Evolutionary conservation across 441 rosid genomes (phyloP).

Genomic region (Geranium incanum): DNA sequence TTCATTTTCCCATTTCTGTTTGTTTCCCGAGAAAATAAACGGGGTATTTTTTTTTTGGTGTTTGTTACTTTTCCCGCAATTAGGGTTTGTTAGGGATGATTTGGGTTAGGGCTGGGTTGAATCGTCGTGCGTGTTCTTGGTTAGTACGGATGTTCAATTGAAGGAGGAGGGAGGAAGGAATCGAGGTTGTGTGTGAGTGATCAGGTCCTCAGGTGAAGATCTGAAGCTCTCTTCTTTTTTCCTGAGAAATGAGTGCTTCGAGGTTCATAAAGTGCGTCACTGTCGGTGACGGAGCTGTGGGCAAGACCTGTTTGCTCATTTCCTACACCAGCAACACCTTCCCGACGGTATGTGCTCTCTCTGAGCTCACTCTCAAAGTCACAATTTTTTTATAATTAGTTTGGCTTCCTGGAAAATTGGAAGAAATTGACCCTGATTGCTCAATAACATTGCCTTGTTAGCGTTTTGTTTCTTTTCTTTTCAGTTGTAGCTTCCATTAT

Average conservation of each 20-base stretch:
- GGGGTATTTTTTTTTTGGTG: background rate
- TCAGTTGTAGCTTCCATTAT: background rate
- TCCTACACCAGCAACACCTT: slow-evolving; percentile 10
- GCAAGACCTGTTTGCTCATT: slow-evolving; percentile 10
- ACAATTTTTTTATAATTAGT: background rate
- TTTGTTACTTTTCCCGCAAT: background rate
- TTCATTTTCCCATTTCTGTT: background rate
- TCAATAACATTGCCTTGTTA: background rate
- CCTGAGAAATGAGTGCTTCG: slow-evolving; percentile 5
- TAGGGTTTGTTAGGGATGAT: background rate
- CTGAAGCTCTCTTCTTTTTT: background rate
- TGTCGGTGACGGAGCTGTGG: slow-evolving; percentile 9
- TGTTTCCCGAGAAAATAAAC: background rate
- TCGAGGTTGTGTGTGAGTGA: background rate
- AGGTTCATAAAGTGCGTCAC: slow-evolving; percentile 9
- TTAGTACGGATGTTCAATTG: background rate
- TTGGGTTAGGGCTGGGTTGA: slow-evolving; percentile 3
- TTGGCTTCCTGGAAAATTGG: background rate
- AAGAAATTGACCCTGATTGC: background rate
- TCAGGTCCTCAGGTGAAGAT: slow-evolving; percentile 10
- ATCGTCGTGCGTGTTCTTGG: background rate
- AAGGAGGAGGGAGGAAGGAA: background rate
- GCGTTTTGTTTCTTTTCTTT: background rate
- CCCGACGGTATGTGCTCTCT: slow-evolving; percentile 1
- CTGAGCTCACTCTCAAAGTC: background rate